Base-by-base conservation (phyloP, 139 green algal species). In the Desmodesmus armatus region DNA sequence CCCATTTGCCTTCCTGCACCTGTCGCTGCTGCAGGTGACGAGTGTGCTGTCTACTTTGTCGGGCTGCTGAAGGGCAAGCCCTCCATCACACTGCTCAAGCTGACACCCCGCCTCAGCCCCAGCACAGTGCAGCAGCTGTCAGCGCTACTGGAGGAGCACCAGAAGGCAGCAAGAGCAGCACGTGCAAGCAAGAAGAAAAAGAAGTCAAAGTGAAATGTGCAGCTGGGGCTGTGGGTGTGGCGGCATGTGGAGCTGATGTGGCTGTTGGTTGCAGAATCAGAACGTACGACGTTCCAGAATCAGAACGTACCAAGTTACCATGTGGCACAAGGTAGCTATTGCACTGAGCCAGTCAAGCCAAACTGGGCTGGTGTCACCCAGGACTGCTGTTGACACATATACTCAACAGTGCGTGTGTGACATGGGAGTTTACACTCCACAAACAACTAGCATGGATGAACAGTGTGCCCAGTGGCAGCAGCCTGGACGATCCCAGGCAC, bases 61-160 rank as follows among this genome's bases (percentile, higher is more conserved):
- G 63, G 43, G 15, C 72, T 79, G 41, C 72, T 79, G 72, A n/a
- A 41, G 4, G n/a, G 27, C 9, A 79, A 66, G 29, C 72, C 72
- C 44, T 65, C 43, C 43, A 23, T 79, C 43, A n/a, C 63, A 21
- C 25, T 79, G 23, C n/a, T 79, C 43, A 79, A 79, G 43, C 31
- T 79, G 43, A 79, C 72, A 43, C n/a, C 40, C 0, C 43, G 72
- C 25, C 37, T 79, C 29, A 79, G 72, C 72, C 44, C 44, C 53
- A 43, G 63, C n/a, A 29, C 63, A 4, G 44, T 79, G 29, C 19
- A n/a, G 39, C 43, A 79, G 29, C 43, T 79, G 43, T 39, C 72
- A 63, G n/a, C 29, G 13, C 29, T 79, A n/a, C 27, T 79, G 43
- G 43, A 79, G 43, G 43, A 79, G 6, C 63, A 79, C 72, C 72